Evolutionary conservation across 495 filamentous ascomycete genomes (phyloP), one percentile per base, ranked within the genome.

Genomic region (Lophiotrema nucula): DNA sequence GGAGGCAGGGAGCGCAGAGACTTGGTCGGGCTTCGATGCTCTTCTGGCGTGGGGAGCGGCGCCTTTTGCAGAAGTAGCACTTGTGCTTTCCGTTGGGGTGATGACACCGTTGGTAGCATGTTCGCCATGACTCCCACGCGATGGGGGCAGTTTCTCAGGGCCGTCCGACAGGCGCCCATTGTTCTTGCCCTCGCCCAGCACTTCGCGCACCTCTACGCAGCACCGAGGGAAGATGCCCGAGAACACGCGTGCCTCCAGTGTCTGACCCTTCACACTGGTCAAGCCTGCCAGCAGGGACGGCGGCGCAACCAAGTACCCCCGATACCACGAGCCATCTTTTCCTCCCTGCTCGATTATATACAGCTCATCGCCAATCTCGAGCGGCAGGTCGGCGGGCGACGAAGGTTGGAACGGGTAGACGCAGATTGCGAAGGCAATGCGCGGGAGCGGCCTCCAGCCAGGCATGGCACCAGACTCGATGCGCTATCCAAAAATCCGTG

Each of bases 261-360:
- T 93, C 70, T 96, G 89, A 19, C 93, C 93, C 72, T 89, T 96
- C 61, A 84, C 83, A 68, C 87, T 90, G 4, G 95, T 97, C 64
- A 98, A 78, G 31, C 92, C 95, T 16, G 93, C 89, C 46, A 97
- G 82, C 62, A 98, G 76, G 43, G 89, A 95, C 4, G 95, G 95
- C 6, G 93, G 93, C 66, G 92, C 89, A 55, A 97, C 86, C 43
- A 98, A 80, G 74, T 98, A 98, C 37, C 93, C 93, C 15, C 93
- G 85, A 67, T 88, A 91, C 95, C 95, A 98, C 67, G 89, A 81
- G 60, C 86, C 88, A 73, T 95, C 81, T 21, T 71, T 73, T 2
- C 91, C 92, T n/a, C 86, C 86, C 72, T 96, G 89, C 75, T 98
- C 93, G 68, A 98, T 96, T 53, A 98, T 95, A 73, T 98, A 98